A percentile compares a stretch with the other conserved stretches of the same genome.
phyloP scores from a whole-genome alignment of 306 rosid species.

The Glycyrrhiza uralensis region DNA sequence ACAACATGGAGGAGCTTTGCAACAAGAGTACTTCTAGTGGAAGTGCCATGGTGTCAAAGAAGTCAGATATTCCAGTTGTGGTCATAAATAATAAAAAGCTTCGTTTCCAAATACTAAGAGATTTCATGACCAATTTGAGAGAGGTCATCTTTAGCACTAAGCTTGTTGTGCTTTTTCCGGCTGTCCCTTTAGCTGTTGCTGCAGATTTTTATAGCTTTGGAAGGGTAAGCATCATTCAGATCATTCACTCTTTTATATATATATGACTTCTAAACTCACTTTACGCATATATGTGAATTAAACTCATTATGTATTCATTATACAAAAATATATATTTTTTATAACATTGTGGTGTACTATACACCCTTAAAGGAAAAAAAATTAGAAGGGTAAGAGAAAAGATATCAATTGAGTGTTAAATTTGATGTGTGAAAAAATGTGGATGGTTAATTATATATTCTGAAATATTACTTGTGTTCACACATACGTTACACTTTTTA shows the following conservation, averaged over 20 bases:
- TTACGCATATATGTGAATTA: neutral
- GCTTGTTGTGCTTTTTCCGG: constrained; percentile 73
- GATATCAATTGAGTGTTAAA: too few species aligned
- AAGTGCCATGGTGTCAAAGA: constrained; percentile 53
- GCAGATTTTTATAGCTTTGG: constrained; percentile 54
- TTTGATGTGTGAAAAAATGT: too few species aligned
- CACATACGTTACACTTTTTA: too few species aligned
- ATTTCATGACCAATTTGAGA: constrained; percentile 45
- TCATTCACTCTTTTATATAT: neutral
- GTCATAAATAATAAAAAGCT: constrained; percentile 24
- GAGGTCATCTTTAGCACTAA: constrained; percentile 76
- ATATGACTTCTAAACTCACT: neutral
- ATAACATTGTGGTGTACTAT: too few species aligned
- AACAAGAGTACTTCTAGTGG: too few species aligned
- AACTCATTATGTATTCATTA: neutral
- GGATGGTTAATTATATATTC: too few species aligned
- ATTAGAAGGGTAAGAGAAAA: too few species aligned
- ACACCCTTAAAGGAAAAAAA: too few species aligned
- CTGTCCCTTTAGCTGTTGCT: constrained; percentile 67
- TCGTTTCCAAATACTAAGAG: constrained; percentile 40
- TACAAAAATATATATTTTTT: too few species aligned
- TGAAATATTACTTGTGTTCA: too few species aligned
- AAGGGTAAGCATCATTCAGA: constrained; percentile 49
- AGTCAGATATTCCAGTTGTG: constrained; percentile 53
- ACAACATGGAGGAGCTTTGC: too few species aligned